These are phyloP conservation scores for Aquilaria agallochum DNA, from an alignment of 441 rosid species.

Conservation along the genomic window DNA sequence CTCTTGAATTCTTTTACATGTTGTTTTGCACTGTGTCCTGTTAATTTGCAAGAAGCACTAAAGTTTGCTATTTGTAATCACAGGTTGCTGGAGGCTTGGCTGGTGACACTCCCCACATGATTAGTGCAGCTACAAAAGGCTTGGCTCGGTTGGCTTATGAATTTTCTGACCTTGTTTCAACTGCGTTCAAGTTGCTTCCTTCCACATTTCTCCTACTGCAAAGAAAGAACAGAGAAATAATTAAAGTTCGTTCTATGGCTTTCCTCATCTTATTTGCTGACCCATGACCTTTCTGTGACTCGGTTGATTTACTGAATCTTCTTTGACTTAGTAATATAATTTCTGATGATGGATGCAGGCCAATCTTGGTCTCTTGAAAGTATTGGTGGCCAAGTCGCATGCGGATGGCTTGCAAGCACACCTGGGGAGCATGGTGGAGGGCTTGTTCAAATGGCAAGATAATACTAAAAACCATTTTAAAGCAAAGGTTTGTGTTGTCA, in stretches of 20 bases:
- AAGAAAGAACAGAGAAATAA: conserved; percentile 84
- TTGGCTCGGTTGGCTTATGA: conserved; percentile 93
- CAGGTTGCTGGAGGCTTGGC: conserved; percentile 97
- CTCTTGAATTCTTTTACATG: background rate
- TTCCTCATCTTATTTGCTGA: background rate
- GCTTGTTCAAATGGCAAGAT: conserved; percentile 88
- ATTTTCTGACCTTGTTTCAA: conserved; percentile 85
- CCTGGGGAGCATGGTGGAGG: conserved; percentile 72
- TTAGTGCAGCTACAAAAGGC: conserved; percentile 97
- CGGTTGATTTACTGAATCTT: conserved; percentile 8
- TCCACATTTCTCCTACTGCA: conserved; percentile 81
- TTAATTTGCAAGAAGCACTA: background rate
- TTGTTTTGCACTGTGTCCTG: background rate
- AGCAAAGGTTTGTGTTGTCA: conserved; percentile 60
- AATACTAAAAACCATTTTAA: conserved; percentile 81
- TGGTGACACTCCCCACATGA: conserved; percentile 93
- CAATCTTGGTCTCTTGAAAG: conserved; percentile 84
- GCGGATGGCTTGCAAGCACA: conserved; percentile 73
- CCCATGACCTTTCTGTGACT: conserved; percentile 6
- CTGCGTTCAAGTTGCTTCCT: conserved; percentile 78
- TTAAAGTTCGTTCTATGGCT: conserved; percentile 49
- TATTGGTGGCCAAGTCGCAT: conserved; percentile 89
- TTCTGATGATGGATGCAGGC: conserved; percentile 86
- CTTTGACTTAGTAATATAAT: conserved; percentile 13
- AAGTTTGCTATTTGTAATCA: conserved; percentile 13